Base-by-base conservation (phyloP, 2,329 filamentous ascomycete genomes). In the Trichoderma koningii region DNA sequence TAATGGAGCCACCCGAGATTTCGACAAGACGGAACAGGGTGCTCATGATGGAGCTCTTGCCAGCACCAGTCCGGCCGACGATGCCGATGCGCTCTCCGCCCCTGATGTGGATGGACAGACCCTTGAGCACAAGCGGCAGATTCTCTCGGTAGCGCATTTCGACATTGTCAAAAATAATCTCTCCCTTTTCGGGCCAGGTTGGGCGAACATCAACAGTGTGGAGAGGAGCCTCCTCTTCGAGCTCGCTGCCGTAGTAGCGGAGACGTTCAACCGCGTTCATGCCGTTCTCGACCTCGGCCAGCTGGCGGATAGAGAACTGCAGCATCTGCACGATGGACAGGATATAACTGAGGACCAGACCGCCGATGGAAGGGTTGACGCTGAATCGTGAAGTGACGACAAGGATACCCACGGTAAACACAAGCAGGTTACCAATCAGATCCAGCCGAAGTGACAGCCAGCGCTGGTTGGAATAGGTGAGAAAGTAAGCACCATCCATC, bases 221-320 rank as follows among this genome's bases (percentile, higher is more conserved):
- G 1, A 93, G 82, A 0, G 93, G 92, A 0, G 94, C 92, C 76
- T 98, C 95, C 74, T 97, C 90, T 68, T 96, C 93, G 5, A 99
- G 85, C 70, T 91, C 78, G 0, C 87, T 92, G 63, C 92, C 93
- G 75, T 98, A 98, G 79, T 96, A 92, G 74, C 93, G 88, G 41
- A 98, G 82, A 56, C 95, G 89, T 78, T 98, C 94, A 0, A 96
- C 95, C 0, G 93, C 89, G 75, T 97, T 98, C 94, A 98, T 98
- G 73, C 93, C 92, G 78, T 97, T 98, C 77, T 98, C 94, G 9
- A 98, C 92, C 76, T 97, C 94, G 28, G 94, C 94, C 7, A 97
- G 83, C 77, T 98, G 94, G 19, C 95, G 87, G 19, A 98, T 92
- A 0, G 92, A 94, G 76, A 97, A 97, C 74, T 97, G 94, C 69